Conservation (phyloP, 352 stramenopile genomes). For the Phytopythium delawarense region DNA sequence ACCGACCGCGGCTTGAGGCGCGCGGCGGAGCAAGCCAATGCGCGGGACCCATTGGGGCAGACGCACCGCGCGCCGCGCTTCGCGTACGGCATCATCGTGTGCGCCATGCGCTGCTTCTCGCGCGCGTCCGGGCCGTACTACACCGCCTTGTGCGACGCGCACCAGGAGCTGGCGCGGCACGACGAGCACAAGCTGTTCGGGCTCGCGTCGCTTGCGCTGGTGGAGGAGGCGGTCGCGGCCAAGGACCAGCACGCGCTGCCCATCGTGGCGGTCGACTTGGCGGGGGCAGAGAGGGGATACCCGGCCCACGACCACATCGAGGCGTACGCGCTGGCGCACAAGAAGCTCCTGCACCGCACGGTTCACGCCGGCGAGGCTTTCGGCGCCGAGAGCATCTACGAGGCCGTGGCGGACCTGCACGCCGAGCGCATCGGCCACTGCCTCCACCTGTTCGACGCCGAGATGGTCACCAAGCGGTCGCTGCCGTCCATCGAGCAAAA, state of each 20-base stretch:
- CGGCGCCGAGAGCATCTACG: constrained; percentile 84
- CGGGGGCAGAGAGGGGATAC: constrained; percentile 75
- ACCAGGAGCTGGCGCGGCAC: constrained; percentile 41
- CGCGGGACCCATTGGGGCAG: constrained; percentile 37
- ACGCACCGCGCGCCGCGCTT: constrained; percentile 56
- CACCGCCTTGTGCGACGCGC: constrained; percentile 76
- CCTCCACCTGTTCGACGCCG: constrained; percentile 75
- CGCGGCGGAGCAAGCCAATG: constrained; percentile 69
- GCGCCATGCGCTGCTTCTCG: constrained; percentile 88
- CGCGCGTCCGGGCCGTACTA: constrained; percentile 81
- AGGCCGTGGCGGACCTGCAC: constrained; percentile 83
- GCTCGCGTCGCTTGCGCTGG: constrained; percentile 75
- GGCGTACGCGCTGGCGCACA: constrained; percentile 82
- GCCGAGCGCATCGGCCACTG: constrained; percentile 85
- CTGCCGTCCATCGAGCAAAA: constrained; percentile 30
- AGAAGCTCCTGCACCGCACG: constrained; percentile 88
- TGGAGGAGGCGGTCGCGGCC: constrained; percentile 74
- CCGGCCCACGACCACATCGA: constrained; percentile 76
- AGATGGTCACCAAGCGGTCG: constrained; percentile 62
- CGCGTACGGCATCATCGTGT: constrained; percentile 87
- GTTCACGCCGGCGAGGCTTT: constrained; percentile 87
- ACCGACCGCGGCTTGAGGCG: constrained; percentile 58
- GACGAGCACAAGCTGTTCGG: constrained; percentile 74
- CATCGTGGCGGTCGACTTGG: constrained; percentile 87
- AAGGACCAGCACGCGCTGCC: constrained; percentile 62